Evolutionary conservation across 1,284 basidiomycete species (phyloP), one percentile per base, ranked within the genome.

Genomic region (Ganoderma resinaceum): DNA sequence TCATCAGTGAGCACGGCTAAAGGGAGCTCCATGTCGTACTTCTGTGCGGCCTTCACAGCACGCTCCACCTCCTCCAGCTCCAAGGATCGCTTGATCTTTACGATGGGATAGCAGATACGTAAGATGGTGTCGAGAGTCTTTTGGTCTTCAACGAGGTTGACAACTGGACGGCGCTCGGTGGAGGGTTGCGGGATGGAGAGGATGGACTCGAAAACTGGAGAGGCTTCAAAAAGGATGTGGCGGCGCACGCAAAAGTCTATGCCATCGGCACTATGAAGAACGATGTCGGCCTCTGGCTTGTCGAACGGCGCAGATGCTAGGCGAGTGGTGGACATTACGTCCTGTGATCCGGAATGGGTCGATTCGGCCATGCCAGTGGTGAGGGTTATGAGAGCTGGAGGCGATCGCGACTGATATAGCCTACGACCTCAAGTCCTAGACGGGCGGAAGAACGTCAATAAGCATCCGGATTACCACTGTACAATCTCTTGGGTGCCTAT

Each of bases 31-130:
- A 72, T 74, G 16, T 73, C 68, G 65, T 72, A 75, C 59, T 75
- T 75, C 57, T 53, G 67, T 35, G 76, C 72, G 1, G 71, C 73
- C 33, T 61, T 52, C 6, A 75, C 38, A 5, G 60, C 63, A 7
- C 53, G 64, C 9, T 61, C 55, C 1, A 76, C 53, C 9, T 53
- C 66, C 5, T 60, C 40, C 6, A 70, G 9, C n/a, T 64, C 49
- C 16, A 74, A 52, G 1, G 58, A 58, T 7, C 14, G 14, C 4
- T 71, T 72, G 4, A 63, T 62, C 14, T 68, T 60, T 9, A 57
- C 52, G 59, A 75, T 66, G 0, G 83, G 82, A 70, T 83, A 83
- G 58, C 80, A 81, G 49, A 81, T 75, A 35, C 77, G 75, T 58
- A 84, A 74, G 52, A 84, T 76, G 62, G 70, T 69, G 37, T 80